Conservation (phyloP, 108 stramenopile genomes). For the Cylindrotheca fusiformis region DNA sequence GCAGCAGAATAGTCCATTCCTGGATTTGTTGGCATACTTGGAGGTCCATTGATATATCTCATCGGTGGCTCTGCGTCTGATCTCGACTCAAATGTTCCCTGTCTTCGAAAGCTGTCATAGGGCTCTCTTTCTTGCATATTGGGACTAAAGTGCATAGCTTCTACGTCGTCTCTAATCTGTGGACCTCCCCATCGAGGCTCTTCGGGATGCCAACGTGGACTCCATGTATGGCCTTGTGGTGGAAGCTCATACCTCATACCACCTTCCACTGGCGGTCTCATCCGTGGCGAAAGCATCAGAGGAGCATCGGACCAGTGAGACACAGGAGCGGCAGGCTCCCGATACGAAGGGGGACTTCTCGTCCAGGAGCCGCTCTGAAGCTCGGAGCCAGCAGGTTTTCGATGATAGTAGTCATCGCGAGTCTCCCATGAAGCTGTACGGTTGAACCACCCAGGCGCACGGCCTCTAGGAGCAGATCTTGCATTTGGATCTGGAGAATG, state of each 20-base stretch:
- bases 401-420: conserved; percentile 22
- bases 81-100: conserved; percentile 23
- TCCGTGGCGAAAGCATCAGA: conserved; percentile 27
- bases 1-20: background rate
- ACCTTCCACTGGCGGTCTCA: conserved; percentile 1
- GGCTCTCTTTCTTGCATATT: background rate
- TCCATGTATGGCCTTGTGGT: conserved; percentile 12
- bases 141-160: background rate
- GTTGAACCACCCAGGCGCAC: conserved; percentile 20
- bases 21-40: background rate
- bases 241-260: conserved; percentile 8
- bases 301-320: conserved; percentile 31
- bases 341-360: conserved; percentile 27
- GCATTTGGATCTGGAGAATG: background rate
- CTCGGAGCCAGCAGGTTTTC: conserved; percentile 16
- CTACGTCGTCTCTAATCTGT: conserved; percentile 9
- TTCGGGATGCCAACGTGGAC: conserved; percentile 18
- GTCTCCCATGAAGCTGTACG: conserved; percentile 37
- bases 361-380: conserved; percentile 18
- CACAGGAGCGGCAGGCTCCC: conserved; percentile 3
- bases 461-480: conserved; percentile 1
- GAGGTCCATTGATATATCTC: conserved; percentile 9
- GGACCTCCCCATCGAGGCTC: conserved; percentile 10
- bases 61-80: conserved; percentile 17
- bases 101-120: conserved; percentile 14